These are phyloP conservation scores for Fomitopsis pulvina DNA, from an alignment of 768 basidiomycete species.

Conservation along the genomic window DNA sequence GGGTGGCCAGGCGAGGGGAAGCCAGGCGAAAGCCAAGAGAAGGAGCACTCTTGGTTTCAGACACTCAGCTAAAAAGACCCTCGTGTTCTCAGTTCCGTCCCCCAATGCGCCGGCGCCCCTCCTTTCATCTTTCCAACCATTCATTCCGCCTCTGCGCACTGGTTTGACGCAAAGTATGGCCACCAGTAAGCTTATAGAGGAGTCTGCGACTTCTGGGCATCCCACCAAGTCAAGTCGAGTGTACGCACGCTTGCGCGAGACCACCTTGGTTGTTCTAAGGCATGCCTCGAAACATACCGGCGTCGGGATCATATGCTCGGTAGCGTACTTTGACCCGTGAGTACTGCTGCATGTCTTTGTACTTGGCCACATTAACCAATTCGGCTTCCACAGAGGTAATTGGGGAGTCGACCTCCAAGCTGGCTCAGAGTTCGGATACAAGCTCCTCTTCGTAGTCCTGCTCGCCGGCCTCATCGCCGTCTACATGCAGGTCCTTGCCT, in stretches of 20 bases:
- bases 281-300: constrained; percentile 67
- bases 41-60: too few species aligned
- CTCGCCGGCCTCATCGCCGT: constrained; percentile 78
- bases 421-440: constrained; percentile 82
- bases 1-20: too few species aligned
- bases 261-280: constrained; percentile 12
- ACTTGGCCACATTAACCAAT: background rate
- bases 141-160: too few species aligned
- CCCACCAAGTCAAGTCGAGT: too few species aligned
- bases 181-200: too few species aligned
- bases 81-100: too few species aligned
- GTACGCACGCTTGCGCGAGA: background rate
- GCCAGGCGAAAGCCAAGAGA: too few species aligned
- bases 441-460: constrained; percentile 77
- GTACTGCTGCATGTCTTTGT: background rate
- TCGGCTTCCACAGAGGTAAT: constrained; percentile 55
- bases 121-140: too few species aligned
- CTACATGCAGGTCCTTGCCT: constrained; percentile 69
- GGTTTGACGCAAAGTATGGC: too few species aligned
- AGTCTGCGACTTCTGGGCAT: too few species aligned
- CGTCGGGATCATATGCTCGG: constrained; percentile 80
- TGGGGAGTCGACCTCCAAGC: constrained; percentile 90
- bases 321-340: constrained; percentile 86
- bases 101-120: too few species aligned
- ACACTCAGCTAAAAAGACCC: too few species aligned